Base-by-base conservation (phyloP, 2,329 filamentous ascomycete genomes). In the Aspergillus fischeri region DNA sequence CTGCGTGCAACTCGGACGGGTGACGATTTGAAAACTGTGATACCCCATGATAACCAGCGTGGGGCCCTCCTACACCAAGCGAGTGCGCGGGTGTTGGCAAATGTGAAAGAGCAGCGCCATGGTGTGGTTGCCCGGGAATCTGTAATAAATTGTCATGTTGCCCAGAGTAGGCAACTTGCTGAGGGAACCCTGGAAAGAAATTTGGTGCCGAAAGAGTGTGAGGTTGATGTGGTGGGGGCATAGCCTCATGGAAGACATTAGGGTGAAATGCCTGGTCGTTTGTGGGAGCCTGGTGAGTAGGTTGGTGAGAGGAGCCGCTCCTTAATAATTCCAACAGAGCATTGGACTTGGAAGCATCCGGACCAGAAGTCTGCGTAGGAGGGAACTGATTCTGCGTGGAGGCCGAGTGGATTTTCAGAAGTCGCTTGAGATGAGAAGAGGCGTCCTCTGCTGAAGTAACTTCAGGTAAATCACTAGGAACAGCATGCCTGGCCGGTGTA, bases 321-420 rank as follows among this genome's bases (percentile, higher is more conserved):
- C 78, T 76, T 45, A 88, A 74, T 61, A 88, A 75, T 17, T 82
- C 80, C 53, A 88, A 73, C 49, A 88, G 76, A 38, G 79, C 79
- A 64, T 79, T 81, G 0, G 80, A 78, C 58, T 79, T 77, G 8
- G 73, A 73, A 10, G 72, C 64, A 45, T 76, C 75, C 17, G 70
- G 59, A 21, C 64, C 59, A 42, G 65, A 49, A 45, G 65, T 54
- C 44, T 67, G 62, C 41, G 54, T 44, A 51, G 59, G 32, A 27
- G 58, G 59, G 8, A 52, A 41, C 20, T 54, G 56, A 32, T 49
- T 57, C 50, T 60, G 65, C 6, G 50, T 25, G 24, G 64, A 28
- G 42, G 55, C 24, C 25, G 55, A 42, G 35, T 65, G 71, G 35
- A 79, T 77, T 53, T 77, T 77, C 47, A 79, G 65, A 24, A 79